Evolutionary conservation across 371 early-diverging fungal species (phyloP).

Genomic region (Entomophthora muscae): DNA sequence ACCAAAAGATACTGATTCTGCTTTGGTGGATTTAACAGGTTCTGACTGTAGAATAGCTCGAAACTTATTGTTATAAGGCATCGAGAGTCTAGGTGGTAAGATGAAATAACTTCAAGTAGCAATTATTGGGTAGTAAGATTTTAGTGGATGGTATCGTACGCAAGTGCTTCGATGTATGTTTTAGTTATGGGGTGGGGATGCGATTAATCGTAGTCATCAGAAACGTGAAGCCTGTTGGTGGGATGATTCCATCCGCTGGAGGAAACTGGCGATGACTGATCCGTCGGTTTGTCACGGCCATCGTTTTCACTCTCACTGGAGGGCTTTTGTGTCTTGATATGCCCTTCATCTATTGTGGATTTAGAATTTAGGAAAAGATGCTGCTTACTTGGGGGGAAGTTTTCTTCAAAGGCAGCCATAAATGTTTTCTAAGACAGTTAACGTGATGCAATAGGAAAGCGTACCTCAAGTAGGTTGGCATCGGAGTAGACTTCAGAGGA

Average conservation of each 20-base stretch:
- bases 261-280: neutral
- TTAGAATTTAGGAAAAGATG: too few relatives aligned
- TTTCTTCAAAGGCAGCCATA: neutral
- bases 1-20: too few relatives aligned
- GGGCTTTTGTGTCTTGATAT: neutral
- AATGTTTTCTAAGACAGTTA: neutral
- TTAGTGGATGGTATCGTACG: too few relatives aligned
- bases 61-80: too few relatives aligned
- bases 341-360: neutral
- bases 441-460: neutral
- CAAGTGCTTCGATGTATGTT: too few relatives aligned
- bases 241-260: neutral
- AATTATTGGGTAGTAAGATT: too few relatives aligned
- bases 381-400: neutral
- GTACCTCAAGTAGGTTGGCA: constrained; percentile 22
- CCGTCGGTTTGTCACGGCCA: neutral
- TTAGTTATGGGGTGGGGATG: too few relatives aligned
- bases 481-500: constrained; percentile 62
- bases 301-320: neutral
- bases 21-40: too few relatives aligned
- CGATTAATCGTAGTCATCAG: neutral
- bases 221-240: neutral
- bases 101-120: too few relatives aligned
- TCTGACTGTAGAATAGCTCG: too few relatives aligned
- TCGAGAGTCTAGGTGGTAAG: too few relatives aligned